Evolutionary conservation across 2,329 filamentous ascomycete species (phyloP).

Genomic region (Periconia digitata): DNA sequence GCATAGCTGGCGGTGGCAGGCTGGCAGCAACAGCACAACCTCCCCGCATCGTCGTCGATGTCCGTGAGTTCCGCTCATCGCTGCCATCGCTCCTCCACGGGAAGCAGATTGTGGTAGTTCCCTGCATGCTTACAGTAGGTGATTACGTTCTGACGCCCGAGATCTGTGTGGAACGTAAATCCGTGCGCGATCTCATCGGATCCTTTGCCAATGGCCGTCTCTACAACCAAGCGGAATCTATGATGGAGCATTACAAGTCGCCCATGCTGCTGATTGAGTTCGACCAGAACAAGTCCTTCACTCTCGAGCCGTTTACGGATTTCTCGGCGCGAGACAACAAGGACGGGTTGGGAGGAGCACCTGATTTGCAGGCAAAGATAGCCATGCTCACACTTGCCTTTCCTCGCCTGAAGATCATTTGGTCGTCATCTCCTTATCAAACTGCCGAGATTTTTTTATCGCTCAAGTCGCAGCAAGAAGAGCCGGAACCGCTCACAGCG

Average conservation of each 20-base stretch:
- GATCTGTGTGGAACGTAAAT: conserved; percentile 95
- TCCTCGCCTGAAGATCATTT: conserved; percentile 85
- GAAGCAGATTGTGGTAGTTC: conserved; percentile 82
- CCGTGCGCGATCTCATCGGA: conserved; percentile 83
- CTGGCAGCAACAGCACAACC: conserved; percentile 81
- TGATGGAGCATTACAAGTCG: conserved; percentile 88
- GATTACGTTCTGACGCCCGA: conserved; percentile 92
- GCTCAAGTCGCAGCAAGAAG: conserved; percentile 83
- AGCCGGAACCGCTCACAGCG: conserved; percentile 87
- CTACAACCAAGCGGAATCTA: conserved; percentile 88
- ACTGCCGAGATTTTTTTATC: conserved; percentile 96
- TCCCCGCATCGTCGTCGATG: conserved; percentile 89
- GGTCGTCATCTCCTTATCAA: conserved; percentile 91
- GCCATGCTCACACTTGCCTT: conserved; percentile 92
- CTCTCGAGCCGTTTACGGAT: conserved; percentile 66
- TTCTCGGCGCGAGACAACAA: conserved; percentile 51
- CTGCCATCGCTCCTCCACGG: conserved; percentile 90
- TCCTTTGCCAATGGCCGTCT: conserved; percentile 91
- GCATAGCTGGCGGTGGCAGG: conserved; percentile 90
- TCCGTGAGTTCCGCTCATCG: conserved; percentile 92
- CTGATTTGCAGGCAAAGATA: conserved; percentile 87
- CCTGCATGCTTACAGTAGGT: conserved; percentile 93
- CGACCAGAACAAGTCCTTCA: conserved; percentile 96
- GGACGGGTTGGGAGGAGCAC: conserved; percentile 56
- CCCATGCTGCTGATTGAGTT: conserved; percentile 97